Evolutionary conservation across 768 basidiomycete species (phyloP), one percentile per base, ranked within the genome.

Genomic region (Rubroboletus satanas): DNA sequence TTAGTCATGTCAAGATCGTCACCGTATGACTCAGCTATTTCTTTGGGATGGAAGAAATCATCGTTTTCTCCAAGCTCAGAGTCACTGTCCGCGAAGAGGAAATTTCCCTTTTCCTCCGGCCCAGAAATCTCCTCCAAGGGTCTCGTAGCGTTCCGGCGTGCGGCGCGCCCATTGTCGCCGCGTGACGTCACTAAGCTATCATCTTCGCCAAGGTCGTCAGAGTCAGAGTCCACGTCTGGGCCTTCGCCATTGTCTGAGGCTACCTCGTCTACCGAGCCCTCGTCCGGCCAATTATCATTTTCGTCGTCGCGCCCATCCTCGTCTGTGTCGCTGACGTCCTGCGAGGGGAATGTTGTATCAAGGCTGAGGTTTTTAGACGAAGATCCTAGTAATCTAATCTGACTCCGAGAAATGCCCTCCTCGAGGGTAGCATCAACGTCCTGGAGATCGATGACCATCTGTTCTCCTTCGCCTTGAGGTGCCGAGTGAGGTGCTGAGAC

Each of bases 401-500:
- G 81, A 62, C 90, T 92, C 53, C 81, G 80, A 17, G 85, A 80
- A 31, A 98, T 85, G 8, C 78, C 82, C 61, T 94, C 93, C 56
- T 87, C 94, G 29, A 99, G 84, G 0, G 95, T 98, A 3, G 77
- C 71, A 29, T 75, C 74, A 18, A 86, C 90, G 58, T 94, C 97
- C 70, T 99, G 97, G 14, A 99, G 77, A 68, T 92, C 90, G 79
- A 98, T 90, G 12, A 99, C 93, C 97, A 99, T 98, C 68, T 87
- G 82, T 67, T 98, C 96, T 15, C 97, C 97, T 71, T 97, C 96
- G 9, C 95, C 96, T 65, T 89, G 89, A 5, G 79, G 79, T 45
- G 80, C 86, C 86, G 62, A 51, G 9, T 88, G 87, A 2, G 79
- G 77, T 36, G 83, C 91, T 93, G 59, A 32, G 21, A 52, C 33